Conservation (phyloP, 78 protist genomes). For the Salpingoeca rosetta region DNA sequence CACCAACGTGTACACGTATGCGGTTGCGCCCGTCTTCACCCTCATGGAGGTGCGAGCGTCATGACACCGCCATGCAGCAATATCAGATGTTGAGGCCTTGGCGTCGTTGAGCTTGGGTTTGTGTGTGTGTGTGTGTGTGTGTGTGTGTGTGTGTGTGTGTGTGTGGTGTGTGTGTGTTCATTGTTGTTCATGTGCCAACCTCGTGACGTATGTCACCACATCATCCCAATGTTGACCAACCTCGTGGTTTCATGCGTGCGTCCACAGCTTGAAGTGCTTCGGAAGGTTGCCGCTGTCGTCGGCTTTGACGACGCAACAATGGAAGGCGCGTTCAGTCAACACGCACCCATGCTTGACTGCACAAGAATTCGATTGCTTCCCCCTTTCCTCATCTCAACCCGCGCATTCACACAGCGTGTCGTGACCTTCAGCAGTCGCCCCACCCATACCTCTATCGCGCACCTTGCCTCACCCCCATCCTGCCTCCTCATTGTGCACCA, state of each 20-base stretch:
- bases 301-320: background rate
- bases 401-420: too few species aligned
- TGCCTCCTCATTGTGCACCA: background rate
- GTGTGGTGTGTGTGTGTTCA: too few species aligned
- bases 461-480: too few species aligned
- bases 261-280: background rate
- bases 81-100: too few species aligned
- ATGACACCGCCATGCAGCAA: too few species aligned
- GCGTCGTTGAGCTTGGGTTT: too few species aligned
- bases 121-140: too few species aligned
- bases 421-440: too few species aligned
- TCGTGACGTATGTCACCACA: background rate
- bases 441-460: too few species aligned
- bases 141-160: too few species aligned
- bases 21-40: slow-evolving; percentile 41
- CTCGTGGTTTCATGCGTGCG: background rate
- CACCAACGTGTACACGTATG: slow-evolving; percentile 41
- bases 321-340: background rate
- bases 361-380: background rate
- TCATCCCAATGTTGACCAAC: background rate
- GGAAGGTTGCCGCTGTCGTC: background rate
- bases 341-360: background rate
- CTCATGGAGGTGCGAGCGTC: slow-evolving; percentile 19
- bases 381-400: background rate
- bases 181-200: too few species aligned